Base-by-base conservation (phyloP, 1,284 basidiomycete genomes). In the Pseudozyma pruni region DNA sequence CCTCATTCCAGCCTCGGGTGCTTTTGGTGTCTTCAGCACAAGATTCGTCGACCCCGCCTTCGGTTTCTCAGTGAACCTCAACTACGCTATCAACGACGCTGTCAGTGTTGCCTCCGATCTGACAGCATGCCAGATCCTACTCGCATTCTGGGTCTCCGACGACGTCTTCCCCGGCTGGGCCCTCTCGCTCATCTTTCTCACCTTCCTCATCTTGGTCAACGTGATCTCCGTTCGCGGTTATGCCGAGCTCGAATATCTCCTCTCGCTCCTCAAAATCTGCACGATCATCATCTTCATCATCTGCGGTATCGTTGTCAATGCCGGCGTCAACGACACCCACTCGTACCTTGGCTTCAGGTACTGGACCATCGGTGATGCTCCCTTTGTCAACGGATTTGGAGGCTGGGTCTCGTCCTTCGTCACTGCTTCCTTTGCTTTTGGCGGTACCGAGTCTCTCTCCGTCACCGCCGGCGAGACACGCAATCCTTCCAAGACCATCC, bases 391-490 rank as follows among this genome's bases (percentile, higher is more conserved):
- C 22, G 83, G 76, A 7, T 82, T 83, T 41, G 74, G 74, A 25
- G 60, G 61, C n/a, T 72, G 79, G 14, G 77, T 81, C 17, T 74
- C 77, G 6, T 72, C 82, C 32, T 91, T 92, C 13, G 91, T 90
- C 6, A 94, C 93, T 85, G 91, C 90, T n/a, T 92, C 72, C 2
- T 67, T 62, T 19, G 63, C 63, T 4, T 60, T 89, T 84, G 90
- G 35, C 87, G 88, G 38, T 41, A 92, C 91, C 16, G 92, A 94
- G 82, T 90, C 51, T 9, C 59, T 75, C 4, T 45, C 51, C 16
- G 50, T 73, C 37, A 70, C 73, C 10, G 74, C 73, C 1, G 72
- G 63, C 2, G 76, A 78, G 31, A 73, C 74, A 7, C 48, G 55
- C 27, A 76, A 76, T 25, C 74, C 76, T 0, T 20, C 62, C 35